These are phyloP conservation scores for Trichosanthes cucumerina DNA, from an alignment of 306 rosid species.

Conservation along the genomic window DNA sequence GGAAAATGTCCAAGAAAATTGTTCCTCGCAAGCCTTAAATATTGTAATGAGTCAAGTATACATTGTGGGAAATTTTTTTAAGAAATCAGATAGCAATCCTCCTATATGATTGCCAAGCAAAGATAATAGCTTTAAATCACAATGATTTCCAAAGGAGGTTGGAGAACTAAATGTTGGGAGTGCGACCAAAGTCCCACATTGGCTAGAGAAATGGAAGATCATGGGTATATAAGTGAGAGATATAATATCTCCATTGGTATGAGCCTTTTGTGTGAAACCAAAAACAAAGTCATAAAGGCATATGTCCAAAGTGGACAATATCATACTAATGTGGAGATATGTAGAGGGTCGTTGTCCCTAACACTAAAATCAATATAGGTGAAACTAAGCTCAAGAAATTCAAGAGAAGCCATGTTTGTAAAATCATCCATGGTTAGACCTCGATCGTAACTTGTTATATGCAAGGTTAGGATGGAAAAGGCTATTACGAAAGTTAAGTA, in stretches of 20 bases:
- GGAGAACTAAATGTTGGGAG: no score
- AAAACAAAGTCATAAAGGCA: no score
- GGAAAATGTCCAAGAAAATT: not conserved
- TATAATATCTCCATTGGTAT: no score
- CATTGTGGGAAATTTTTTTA: not conserved
- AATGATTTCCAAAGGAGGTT: not conserved
- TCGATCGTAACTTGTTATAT: not conserved
- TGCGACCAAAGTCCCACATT: no score
- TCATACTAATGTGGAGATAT: no score
- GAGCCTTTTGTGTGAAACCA: no score
- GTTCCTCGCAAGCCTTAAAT: not conserved
- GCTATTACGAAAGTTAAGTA: not conserved
- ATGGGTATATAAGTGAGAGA: no score
- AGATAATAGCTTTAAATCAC: not conserved
- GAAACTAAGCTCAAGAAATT: not conserved
- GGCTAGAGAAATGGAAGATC: no score
- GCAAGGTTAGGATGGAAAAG: not conserved
- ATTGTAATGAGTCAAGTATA: not conserved
- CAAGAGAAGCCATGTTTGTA: not conserved
- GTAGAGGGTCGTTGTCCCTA: no score
- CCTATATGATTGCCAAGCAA: not conserved
- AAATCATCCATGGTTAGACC: not conserved
- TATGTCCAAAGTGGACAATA: no score
- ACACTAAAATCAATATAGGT: no score
- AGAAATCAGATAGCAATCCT: not conserved